Evolutionary conservation across 805 yeast genomes (phyloP).

Genomic region (Yarrowia osloensis): DNA sequence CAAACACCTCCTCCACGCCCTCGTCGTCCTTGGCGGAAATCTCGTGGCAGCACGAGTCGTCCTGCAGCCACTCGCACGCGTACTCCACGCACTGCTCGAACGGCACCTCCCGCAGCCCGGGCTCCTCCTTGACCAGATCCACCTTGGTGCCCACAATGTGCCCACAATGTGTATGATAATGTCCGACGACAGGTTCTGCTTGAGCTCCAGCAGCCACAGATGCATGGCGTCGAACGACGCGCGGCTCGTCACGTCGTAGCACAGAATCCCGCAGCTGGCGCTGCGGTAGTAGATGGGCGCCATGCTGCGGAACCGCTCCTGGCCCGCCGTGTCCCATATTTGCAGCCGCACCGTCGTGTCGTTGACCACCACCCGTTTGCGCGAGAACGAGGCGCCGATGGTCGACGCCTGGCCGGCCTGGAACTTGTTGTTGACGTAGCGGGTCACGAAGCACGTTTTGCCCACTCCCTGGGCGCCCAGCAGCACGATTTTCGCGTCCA

Average conservation of each 20-base stretch:
- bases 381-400: slow-evolving; percentile 44
- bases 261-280: slow-evolving; percentile 44
- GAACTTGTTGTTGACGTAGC: slow-evolving; percentile 43
- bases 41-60: slow-evolving; percentile 41
- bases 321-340: slow-evolving; percentile 97
- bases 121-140: slow-evolving; percentile 42
- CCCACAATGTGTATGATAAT: slow-evolving; percentile 44
- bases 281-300: slow-evolving; percentile 51
- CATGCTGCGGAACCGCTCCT: slow-evolving; percentile 91
- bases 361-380: slow-evolving; percentile 42
- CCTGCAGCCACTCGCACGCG: slow-evolving; percentile 38
- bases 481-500: slow-evolving; percentile 44
- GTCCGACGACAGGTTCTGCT: slow-evolving; percentile 38
- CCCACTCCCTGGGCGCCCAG: slow-evolving; percentile 45
- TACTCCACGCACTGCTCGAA: slow-evolving; percentile 42
- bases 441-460: slow-evolving; percentile 43
- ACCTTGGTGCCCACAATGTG: slow-evolving; percentile 44
- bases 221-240: slow-evolving; percentile 44
- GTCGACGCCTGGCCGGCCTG: slow-evolving; percentile 43
- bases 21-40: slow-evolving; percentile 43
- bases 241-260: slow-evolving; percentile 43
- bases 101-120: slow-evolving; percentile 42
- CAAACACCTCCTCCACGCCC: slow-evolving; percentile 43
- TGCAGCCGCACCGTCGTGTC: slow-evolving; percentile 49
- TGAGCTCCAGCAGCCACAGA: slow-evolving; percentile 43